phyloP scores from a whole-genome alignment of 2,329 filamentous ascomycete species.

The Hymenoscyphus scutula region DNA sequence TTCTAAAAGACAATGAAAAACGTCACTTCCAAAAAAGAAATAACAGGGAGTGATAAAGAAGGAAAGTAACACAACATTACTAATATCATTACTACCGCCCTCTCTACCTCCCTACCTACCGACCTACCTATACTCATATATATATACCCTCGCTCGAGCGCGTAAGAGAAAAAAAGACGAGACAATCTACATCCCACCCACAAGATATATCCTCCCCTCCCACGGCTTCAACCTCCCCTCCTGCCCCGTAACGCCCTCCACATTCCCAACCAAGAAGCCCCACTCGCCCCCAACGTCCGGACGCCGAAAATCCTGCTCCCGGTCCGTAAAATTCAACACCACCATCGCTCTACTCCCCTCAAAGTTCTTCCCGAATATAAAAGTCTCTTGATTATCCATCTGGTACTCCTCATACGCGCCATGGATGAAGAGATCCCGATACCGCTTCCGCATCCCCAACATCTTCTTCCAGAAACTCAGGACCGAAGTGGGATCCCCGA shows the following conservation, averaged over 20 bases:
- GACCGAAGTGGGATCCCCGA: constrained; percentile 23
- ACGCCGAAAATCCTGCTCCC: constrained; percentile 31
- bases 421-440: constrained; percentile 59
- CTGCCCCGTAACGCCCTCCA: constrained; percentile 24
- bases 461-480: constrained; percentile 35
- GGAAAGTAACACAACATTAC: too few relatives aligned
- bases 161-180: too few relatives aligned
- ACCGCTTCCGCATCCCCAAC: constrained; percentile 41
- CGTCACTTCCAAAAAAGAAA: too few relatives aligned
- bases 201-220: constrained; percentile 38
- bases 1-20: too few relatives aligned
- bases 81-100: too few relatives aligned
- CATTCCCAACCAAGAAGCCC: constrained; percentile 29
- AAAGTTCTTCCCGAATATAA: constrained; percentile 45
- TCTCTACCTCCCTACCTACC: too few relatives aligned
- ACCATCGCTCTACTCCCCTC: constrained; percentile 39
- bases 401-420: constrained; percentile 56
- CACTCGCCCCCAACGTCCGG: constrained; percentile 32
- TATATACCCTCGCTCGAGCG: too few relatives aligned
- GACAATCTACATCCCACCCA: too few relatives aligned
- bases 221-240: constrained; percentile 30
- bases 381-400: constrained; percentile 44
- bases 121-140: too few relatives aligned
- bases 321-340: constrained; percentile 47
- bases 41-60: too few relatives aligned